These are phyloP conservation scores for Lactifluus echinatus DNA, from an alignment of 768 basidiomycete species.

Conservation along the genomic window DNA sequence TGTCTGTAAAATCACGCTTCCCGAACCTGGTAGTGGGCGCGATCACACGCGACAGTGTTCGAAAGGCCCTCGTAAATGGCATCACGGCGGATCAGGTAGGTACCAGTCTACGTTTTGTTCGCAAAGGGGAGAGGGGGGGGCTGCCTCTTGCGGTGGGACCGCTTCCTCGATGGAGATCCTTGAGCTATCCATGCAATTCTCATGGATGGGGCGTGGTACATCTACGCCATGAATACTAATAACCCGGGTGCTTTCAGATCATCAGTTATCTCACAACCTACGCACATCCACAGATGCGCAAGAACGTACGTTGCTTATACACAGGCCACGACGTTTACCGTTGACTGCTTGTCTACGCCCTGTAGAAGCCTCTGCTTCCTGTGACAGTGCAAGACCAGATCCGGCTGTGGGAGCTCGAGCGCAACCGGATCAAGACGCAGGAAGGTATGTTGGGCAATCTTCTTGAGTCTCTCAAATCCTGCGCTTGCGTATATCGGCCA, in stretches of 20 bases:
- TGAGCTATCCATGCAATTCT: not conserved
- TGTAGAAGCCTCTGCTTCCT: constrained; percentile 83
- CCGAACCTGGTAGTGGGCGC: constrained; percentile 95
- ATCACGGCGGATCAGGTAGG: constrained; percentile 92
- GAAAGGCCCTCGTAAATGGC: constrained; percentile 87
- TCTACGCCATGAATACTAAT: not conserved
- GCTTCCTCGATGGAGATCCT: not conserved
- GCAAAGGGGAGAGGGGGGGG: no score
- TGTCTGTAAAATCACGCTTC: constrained; percentile 87
- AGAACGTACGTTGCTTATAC: constrained; percentile 50
- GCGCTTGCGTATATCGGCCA: no score
- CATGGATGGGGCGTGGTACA: not conserved
- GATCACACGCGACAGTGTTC: constrained; percentile 91
- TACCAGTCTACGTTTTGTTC: not conserved
- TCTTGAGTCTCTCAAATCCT: not conserved
- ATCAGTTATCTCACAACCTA: constrained; percentile 91
- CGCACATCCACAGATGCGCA: constrained; percentile 97
- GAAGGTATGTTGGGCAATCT: constrained; percentile 54
- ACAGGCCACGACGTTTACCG: not conserved
- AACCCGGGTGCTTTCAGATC: constrained; percentile 46
- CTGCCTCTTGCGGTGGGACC: no score
- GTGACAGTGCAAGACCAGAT: constrained; percentile 98
- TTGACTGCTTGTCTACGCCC: not conserved
- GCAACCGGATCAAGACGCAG: constrained; percentile 79
- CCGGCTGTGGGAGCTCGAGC: constrained; percentile 93